Conservation (phyloP, 768 basidiomycete species). For the Boletus rubropictus region DNA sequence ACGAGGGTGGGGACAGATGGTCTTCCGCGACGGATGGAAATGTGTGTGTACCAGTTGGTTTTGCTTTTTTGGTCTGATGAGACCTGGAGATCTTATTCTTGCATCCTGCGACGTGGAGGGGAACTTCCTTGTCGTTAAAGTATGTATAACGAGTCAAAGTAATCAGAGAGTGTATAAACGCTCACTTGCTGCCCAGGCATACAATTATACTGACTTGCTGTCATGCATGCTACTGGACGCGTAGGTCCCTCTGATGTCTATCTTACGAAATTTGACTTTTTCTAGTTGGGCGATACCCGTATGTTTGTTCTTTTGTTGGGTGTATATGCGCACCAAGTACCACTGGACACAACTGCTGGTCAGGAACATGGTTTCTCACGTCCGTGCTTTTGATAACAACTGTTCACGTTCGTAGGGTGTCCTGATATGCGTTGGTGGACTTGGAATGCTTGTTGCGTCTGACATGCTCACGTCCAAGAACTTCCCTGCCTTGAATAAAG, state of each 20-base stretch:
- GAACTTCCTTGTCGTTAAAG: conserved; percentile 81
- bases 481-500: conserved; percentile 57
- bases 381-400: background rate
- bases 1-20: conserved; percentile 73
- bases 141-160: conserved; percentile 26
- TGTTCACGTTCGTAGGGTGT: conserved; percentile 47
- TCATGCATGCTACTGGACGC: conserved; percentile 93
- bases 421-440: conserved; percentile 64
- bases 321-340: conserved; percentile 75
- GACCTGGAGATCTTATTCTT: conserved; percentile 59
- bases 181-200: conserved; percentile 44
- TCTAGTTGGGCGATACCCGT: conserved; percentile 83
- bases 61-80: conserved; percentile 3
- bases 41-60: conserved; percentile 42
- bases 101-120: conserved; percentile 83
- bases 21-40: conserved; percentile 79
- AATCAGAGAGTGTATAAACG: background rate
- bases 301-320: conserved; percentile 76
- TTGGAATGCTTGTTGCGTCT: conserved; percentile 74
- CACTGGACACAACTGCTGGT: conserved; percentile 82
- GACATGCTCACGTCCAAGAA: conserved; percentile 76
- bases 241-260: conserved; percentile 35
- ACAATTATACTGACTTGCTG: conserved; percentile 79
- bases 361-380: conserved; percentile 15
- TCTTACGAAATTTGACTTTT: background rate